A percentile compares a stretch with the other conserved stretches of the same genome.
phyloP scores from a whole-genome alignment of 306 rosid species.

The Astragalus membranaceus region DNA sequence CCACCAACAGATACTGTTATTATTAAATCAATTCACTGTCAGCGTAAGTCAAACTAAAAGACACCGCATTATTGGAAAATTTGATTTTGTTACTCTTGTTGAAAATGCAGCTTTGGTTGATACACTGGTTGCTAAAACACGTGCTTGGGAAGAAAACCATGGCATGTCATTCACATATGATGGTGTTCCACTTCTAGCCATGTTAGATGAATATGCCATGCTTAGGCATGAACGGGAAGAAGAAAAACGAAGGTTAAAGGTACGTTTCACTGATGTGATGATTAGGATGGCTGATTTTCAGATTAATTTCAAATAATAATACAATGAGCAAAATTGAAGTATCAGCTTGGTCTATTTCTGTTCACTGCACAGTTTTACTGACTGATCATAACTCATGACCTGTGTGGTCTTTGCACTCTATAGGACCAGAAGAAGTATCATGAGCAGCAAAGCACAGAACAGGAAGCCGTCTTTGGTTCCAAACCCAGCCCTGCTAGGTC shows the following conservation, averaged over 20 bases:
- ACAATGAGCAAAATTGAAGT: neutral
- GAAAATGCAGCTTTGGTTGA: slow-evolving; percentile 78
- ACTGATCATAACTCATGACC: neutral
- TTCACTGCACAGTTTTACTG: neutral
- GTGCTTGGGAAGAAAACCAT: slow-evolving; percentile 91
- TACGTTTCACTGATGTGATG: slow-evolving; percentile 25
- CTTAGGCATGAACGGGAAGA: slow-evolving; percentile 98
- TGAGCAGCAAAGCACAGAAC: slow-evolving; percentile 76
- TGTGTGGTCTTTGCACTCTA: slow-evolving; percentile 13
- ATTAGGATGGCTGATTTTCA: neutral
- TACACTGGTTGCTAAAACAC: slow-evolving; percentile 87
- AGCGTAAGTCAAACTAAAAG: neutral
- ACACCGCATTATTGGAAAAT: neutral
- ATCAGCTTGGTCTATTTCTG: neutral
- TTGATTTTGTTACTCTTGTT: slow-evolving; percentile 22
- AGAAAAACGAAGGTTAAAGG: slow-evolving; percentile 91
- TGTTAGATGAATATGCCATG: slow-evolving; percentile 98
- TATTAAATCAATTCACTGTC: neutral
- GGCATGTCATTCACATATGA: slow-evolving; percentile 76
- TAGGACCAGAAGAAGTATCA: slow-evolving; percentile 92
- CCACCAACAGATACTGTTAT: neutral
- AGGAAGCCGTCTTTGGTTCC: slow-evolving; percentile 61
- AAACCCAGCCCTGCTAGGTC: slow-evolving; percentile 87
- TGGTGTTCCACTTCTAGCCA: slow-evolving; percentile 96
- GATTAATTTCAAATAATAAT: neutral